Conservation (phyloP, 75 land plant genomes). For the Azolla pinnata region DNA sequence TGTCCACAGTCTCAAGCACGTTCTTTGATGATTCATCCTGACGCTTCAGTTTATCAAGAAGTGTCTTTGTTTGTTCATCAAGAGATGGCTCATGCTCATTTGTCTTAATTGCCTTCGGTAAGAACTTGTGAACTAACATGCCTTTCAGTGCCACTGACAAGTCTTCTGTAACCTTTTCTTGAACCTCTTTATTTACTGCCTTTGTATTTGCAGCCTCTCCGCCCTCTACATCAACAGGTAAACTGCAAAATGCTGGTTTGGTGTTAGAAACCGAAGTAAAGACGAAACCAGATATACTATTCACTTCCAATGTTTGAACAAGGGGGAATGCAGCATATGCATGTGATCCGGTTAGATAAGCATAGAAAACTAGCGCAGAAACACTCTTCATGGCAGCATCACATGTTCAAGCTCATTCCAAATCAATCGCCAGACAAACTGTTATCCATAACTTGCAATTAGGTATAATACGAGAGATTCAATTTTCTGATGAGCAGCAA, state of each 20-base stretch:
- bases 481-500: too few relatives aligned
- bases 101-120: background rate
- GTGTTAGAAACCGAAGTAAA: background rate
- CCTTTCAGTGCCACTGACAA: background rate
- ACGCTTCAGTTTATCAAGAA: background rate
- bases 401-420: too few relatives aligned
- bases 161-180: conserved; percentile 1
- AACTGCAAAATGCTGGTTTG: too few relatives aligned
- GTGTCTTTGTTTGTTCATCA: background rate
- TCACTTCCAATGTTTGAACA: background rate
- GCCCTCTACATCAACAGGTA: too few relatives aligned
- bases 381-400: too few relatives aligned
- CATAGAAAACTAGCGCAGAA: background rate
- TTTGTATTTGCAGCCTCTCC: background rate
- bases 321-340: background rate
- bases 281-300: background rate
- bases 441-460: too few relatives aligned
- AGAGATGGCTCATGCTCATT: background rate
- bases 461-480: too few relatives aligned
- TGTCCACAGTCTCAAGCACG: background rate
- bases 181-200: background rate
- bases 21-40: background rate
- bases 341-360: background rate
- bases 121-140: background rate
- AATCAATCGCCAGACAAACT: too few relatives aligned